These are phyloP conservation scores for Myxozyma mucilagina DNA, from an alignment of 805 yeast genomes.

Conservation along the genomic window DNA sequence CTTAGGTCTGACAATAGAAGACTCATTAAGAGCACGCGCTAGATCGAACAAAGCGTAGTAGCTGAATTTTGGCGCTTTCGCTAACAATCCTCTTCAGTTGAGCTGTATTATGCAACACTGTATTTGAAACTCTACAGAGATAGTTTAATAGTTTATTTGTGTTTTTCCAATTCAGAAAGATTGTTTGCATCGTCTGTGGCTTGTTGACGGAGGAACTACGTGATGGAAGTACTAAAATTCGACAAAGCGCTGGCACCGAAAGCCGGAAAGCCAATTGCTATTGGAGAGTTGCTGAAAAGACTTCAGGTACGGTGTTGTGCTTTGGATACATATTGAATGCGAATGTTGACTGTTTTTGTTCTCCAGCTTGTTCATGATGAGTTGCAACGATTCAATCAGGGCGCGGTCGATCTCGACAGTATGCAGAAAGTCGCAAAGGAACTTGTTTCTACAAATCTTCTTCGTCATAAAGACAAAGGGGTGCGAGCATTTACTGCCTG, in stretches of 20 bases:
- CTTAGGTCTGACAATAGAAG: too few relatives aligned
- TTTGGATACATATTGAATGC: background rate
- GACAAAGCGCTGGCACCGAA: constrained; percentile 56
- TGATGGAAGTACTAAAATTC: constrained; percentile 40
- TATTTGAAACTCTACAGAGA: too few relatives aligned
- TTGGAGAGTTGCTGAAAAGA: constrained; percentile 61
- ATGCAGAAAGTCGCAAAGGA: constrained; percentile 52
- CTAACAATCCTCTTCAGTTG: too few relatives aligned
- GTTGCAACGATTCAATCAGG: constrained; percentile 63
- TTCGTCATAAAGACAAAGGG: constrained; percentile 63
- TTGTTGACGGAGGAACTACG: background rate
- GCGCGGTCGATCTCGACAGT: constrained; percentile 50
- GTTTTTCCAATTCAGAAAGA: background rate
- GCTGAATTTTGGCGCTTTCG: too few relatives aligned
- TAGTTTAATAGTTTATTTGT: background rate
- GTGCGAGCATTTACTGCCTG: constrained; percentile 71
- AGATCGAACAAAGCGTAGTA: too few relatives aligned
- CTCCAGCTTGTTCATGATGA: constrained; percentile 57
- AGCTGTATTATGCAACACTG: too few relatives aligned
- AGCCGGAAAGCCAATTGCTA: constrained; percentile 55
- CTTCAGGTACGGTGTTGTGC: constrained; percentile 43
- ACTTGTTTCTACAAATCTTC: constrained; percentile 57
- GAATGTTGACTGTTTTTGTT: constrained; percentile 18
- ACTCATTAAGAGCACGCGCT: too few relatives aligned
- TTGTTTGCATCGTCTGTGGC: background rate